Evolutionary conservation across 176 grass and related monocot genomes (phyloP).

Genomic region (Guadua angustifolia): DNA sequence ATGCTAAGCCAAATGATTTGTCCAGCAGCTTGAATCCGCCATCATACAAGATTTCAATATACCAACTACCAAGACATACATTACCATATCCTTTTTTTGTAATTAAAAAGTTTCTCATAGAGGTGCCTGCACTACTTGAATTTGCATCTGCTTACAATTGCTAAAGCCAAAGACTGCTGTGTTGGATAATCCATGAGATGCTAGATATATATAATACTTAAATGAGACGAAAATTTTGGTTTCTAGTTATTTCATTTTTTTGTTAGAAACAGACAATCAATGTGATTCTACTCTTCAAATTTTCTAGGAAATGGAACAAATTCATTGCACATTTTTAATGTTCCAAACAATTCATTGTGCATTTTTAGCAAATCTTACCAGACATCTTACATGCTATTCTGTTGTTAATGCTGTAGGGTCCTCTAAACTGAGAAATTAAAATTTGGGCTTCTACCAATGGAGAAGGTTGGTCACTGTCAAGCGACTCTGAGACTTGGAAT

Average conservation of each 20-base stretch:
- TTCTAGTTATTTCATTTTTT: constrained; percentile 6
- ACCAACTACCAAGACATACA: constrained; percentile 7
- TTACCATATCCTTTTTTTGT: background rate
- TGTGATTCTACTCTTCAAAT: constrained; percentile 15
- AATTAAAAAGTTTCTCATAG: background rate
- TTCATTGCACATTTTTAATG: background rate
- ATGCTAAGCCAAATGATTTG: background rate
- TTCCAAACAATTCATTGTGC: background rate
- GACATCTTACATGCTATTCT: constrained; percentile 14
- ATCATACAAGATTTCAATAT: background rate
- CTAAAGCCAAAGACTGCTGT: constrained; percentile 6
- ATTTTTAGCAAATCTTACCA: background rate
- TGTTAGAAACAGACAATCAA: background rate
- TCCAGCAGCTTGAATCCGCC: constrained; percentile 7
- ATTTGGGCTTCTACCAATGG: constrained; percentile 85
- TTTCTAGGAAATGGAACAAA: background rate
- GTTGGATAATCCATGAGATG: constrained; percentile 29
- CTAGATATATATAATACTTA: background rate
- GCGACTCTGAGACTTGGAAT: constrained; percentile 83
- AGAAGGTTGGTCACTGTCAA: constrained; percentile 83
- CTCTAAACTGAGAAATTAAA: constrained; percentile 92
- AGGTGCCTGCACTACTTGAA: background rate
- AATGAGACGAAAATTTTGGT: background rate
- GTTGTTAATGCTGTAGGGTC: constrained; percentile 65
- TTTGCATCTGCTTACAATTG: constrained; percentile 20